These are phyloP conservation scores for Elymus sibiricus DNA, from an alignment of 176 grass and related monocot genomes.

Conservation along the genomic window DNA sequence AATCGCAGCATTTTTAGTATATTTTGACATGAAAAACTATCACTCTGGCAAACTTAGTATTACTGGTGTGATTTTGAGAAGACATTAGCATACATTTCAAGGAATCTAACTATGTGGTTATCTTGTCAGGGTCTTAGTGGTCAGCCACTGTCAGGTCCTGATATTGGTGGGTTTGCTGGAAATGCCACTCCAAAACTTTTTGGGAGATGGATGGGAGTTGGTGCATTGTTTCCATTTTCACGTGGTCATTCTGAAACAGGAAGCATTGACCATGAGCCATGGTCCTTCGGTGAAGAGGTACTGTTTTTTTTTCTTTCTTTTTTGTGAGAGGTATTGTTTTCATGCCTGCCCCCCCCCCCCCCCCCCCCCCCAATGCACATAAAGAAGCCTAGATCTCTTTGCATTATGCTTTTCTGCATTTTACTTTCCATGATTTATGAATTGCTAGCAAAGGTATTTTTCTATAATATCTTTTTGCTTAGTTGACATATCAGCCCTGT, in stretches of 20 bases:
- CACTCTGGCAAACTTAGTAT: not conserved
- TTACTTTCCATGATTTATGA: not conserved
- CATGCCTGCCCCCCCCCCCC: not conserved
- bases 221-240: conserved; percentile 87
- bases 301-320: not conserved
- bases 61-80: not conserved
- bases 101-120: conserved; percentile 19
- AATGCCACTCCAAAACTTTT: conserved; percentile 94
- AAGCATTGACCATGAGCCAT: conserved; percentile 86
- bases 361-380: not conserved
- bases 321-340: not conserved
- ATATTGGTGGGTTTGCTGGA: conserved; percentile 95
- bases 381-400: conserved; percentile 1
- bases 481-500: not conserved
- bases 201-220: conserved; percentile 93
- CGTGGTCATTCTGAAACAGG: conserved; percentile 78
- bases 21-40: not conserved
- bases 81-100: not conserved
- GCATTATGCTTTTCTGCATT: not conserved
- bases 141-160: conserved; percentile 89
- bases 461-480: not conserved
- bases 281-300: conserved; percentile 97
- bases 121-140: conserved; percentile 76
- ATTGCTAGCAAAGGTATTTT: not conserved
- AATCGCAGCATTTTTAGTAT: not conserved